Base-by-base conservation (phyloP, 371 early-diverging fungal genomes). In the Mortierella sp. region DNA sequence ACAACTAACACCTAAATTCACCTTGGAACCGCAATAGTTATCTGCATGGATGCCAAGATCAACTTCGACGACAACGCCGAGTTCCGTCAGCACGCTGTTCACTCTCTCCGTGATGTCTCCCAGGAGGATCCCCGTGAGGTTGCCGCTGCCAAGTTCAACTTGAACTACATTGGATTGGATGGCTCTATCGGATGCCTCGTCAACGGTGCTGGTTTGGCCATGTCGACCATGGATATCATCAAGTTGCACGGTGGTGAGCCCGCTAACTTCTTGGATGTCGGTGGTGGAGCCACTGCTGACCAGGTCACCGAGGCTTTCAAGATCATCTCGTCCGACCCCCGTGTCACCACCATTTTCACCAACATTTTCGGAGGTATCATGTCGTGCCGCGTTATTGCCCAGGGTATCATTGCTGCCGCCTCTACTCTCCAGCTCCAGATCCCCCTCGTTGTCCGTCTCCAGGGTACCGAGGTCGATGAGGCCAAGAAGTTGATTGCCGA, bases 331-430 rank as follows among this genome's bases (percentile, higher is more conserved):
- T 96, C 97, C 52, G 99, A 99, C 84, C 96, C 98, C 38, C 93
- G 92, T 54, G 97, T 97, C 45, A 94, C 97, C n/a, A 97, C 98
- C 76, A 98, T 99, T 83, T 96, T 99, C 81, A 99, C 99, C 89
- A 99, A 99, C 93, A 99, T 99, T 88, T 99, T 99, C 88, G 99
- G 99, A 83, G 99, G 99, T 83, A 99, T 99, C 88, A 99, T 99
- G 99, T 95, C 98, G 82, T 99, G 99, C 91, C 99, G 99, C 90
- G 94, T 98, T 79, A 98, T 99, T 91, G 99, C 99, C 58, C 93
- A 98, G 91, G 99, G 99, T 88, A 98, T 99, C 89, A 97, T 99
- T 89, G 93, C 96, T 24, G 99, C 99, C 76, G 97, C 97, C 72
- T 93, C 96, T 84, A 94, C 97, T 80, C 93, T 99, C 48, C 95